Conservation (phyloP, 2,329 filamentous ascomycete species). For the Lachnellula occidentalis region DNA sequence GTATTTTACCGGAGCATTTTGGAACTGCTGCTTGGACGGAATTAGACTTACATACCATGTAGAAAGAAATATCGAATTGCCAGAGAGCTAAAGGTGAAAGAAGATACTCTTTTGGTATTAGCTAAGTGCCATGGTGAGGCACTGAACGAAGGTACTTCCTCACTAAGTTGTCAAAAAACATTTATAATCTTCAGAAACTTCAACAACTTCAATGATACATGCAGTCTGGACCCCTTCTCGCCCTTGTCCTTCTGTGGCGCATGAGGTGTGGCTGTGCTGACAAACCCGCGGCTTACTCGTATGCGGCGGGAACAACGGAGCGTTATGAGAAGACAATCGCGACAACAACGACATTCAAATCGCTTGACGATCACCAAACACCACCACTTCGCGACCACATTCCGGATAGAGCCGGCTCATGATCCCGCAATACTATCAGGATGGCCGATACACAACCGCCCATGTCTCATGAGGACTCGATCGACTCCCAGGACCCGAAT, state of each 20-base stretch:
- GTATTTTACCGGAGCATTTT: background rate
- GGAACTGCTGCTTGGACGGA: background rate
- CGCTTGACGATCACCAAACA: conserved; percentile 5
- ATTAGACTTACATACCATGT: background rate
- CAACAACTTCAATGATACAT: no score
- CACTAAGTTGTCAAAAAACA: no score
- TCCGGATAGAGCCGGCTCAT: conserved; percentile 21
- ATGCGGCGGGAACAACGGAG: conserved; percentile 14
- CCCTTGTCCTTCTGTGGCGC: background rate
- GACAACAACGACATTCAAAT: conserved; percentile 10
- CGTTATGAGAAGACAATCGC: conserved; percentile 5
- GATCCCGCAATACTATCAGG: conserved; percentile 20
- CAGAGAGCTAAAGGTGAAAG: background rate
- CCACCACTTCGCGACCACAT: conserved; percentile 4
- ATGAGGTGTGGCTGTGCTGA: conserved; percentile 1
- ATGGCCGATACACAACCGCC: conserved; percentile 28
- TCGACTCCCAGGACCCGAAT: conserved; percentile 49
- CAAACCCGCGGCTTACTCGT: background rate
- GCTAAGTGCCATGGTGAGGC: background rate
- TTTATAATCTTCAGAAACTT: no score
- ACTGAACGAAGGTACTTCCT: background rate
- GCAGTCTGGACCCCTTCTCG: conserved; percentile 1
- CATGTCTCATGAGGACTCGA: conserved; percentile 40
- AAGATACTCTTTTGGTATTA: no score
- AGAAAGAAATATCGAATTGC: conserved; percentile 10